Evolutionary conservation across 2,329 filamentous ascomycete species (phyloP).

Genomic region (Neofusicoccum cordaticola): DNA sequence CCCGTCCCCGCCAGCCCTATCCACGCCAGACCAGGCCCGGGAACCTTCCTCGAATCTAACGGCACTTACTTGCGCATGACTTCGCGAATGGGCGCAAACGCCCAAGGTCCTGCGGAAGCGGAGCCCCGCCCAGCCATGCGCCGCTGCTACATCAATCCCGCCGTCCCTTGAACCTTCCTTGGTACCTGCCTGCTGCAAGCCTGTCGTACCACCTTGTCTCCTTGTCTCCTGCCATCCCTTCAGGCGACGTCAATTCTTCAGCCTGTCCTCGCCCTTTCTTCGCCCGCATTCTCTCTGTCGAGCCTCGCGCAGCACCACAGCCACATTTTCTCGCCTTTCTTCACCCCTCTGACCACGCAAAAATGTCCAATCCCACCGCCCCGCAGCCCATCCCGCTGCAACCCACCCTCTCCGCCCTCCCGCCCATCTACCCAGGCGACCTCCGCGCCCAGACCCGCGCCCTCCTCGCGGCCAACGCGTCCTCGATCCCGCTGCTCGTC

Average conservation of each 20-base stretch:
- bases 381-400: constrained; percentile 12
- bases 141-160: background rate
- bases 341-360: background rate
- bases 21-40: background rate
- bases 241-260: background rate
- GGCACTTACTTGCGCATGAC: too few relatives aligned
- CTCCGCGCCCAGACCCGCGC: constrained; percentile 25
- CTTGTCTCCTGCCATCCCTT: too few relatives aligned
- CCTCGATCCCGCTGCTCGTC: constrained; percentile 31
- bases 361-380: background rate
- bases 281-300: background rate
- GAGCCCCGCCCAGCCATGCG: background rate
- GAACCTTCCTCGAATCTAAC: background rate
- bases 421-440: constrained; percentile 19
- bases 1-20: background rate
- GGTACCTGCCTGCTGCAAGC: background rate
- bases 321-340: too few relatives aligned
- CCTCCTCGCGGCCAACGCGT: constrained; percentile 22
- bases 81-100: background rate
- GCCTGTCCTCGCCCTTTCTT: background rate
- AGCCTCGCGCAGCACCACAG: background rate
- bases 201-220: background rate
- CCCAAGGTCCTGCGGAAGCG: background rate
- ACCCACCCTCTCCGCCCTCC: constrained; percentile 22
- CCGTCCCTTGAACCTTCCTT: background rate